phyloP scores from a whole-genome alignment of 2,329 filamentous ascomycete species.

The Phaeophleospora eucalypticola region DNA sequence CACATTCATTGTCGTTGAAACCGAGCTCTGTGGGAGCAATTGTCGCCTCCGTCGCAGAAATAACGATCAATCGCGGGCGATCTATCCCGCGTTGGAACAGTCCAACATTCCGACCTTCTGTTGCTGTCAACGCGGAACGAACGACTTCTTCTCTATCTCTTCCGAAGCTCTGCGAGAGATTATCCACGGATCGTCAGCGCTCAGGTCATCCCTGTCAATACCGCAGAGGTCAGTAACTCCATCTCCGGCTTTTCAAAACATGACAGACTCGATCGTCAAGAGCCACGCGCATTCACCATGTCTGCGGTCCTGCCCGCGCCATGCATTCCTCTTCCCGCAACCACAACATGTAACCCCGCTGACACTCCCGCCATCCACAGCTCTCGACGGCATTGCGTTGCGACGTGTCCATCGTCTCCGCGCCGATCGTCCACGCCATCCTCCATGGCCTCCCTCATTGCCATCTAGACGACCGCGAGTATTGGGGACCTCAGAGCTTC shows the following conservation, averaged over 20 bases:
- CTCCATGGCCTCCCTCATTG: neutral
- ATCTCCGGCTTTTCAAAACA: neutral
- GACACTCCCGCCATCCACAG: slow-evolving; percentile 5
- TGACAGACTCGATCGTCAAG: neutral
- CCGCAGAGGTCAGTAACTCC: neutral
- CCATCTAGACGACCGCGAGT: too few relatives aligned
- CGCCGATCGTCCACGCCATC: neutral
- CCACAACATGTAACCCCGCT: slow-evolving; percentile 12
- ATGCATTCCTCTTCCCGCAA: slow-evolving; percentile 18
- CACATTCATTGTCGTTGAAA: too few relatives aligned
- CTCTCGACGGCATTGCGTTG: neutral
- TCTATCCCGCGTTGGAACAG: too few relatives aligned
- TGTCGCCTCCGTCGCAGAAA: too few relatives aligned
- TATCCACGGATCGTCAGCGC: neutral
- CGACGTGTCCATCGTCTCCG: neutral
- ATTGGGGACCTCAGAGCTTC: too few relatives aligned
- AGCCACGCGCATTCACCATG: neutral
- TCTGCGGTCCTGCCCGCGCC: slow-evolving; percentile 2
- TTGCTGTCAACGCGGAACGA: too few relatives aligned
- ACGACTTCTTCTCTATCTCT: too few relatives aligned
- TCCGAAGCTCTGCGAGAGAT: too few relatives aligned
- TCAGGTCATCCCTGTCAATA: neutral
- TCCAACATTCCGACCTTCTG: too few relatives aligned
- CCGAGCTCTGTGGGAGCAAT: too few relatives aligned
- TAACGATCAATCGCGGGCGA: too few relatives aligned